A percentile compares a stretch with the other conserved stretches of the same genome.
These are phyloP conservation scores for Tillandsia fasciculata DNA, from an alignment of 176 grass and related monocot genomes.

Conservation along the genomic window DNA sequence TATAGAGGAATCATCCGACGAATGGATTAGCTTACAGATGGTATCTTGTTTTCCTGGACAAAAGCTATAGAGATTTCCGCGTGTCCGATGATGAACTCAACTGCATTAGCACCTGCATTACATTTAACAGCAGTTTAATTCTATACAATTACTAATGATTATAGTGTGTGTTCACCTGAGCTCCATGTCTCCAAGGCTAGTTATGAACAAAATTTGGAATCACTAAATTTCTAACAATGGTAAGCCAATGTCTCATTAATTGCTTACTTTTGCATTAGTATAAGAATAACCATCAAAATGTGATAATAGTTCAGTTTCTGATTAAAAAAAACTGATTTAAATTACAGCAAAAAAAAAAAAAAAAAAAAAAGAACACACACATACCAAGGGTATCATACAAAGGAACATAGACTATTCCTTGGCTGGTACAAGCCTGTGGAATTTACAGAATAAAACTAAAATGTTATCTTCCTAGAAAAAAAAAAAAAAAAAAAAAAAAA, in stretches of 20 bases:
- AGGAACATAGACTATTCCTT: slow-evolving; percentile 78
- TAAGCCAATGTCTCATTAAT: too few species aligned
- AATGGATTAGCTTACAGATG: slow-evolving; percentile 49
- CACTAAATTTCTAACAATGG: too few species aligned
- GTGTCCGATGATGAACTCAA: slow-evolving; percentile 78
- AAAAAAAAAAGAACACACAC: not conserved
- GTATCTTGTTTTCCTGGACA: slow-evolving; percentile 80
- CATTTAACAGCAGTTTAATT: not conserved
- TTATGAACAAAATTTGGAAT: too few species aligned
- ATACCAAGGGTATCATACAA: slow-evolving; percentile 93
- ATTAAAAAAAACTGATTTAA: not conserved
- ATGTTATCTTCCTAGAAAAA: not conserved
- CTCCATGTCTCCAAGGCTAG: not conserved
- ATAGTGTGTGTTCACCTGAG: not conserved
- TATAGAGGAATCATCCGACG: too few species aligned
- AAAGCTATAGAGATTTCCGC: slow-evolving; percentile 92
- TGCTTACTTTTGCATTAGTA: too few species aligned
- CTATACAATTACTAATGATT: not conserved
- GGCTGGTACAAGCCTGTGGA: slow-evolving; percentile 82
- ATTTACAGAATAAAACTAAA: slow-evolving; percentile 10
- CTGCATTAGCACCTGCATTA: slow-evolving; percentile 80
- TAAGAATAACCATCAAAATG: too few species aligned
- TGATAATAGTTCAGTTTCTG: too few species aligned
- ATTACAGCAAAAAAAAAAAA: not conserved
- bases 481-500: not conserved